These are phyloP conservation scores for Tetrahymena borealis DNA, from an alignment of 73 alveolate species.

Conservation along the genomic window DNA sequence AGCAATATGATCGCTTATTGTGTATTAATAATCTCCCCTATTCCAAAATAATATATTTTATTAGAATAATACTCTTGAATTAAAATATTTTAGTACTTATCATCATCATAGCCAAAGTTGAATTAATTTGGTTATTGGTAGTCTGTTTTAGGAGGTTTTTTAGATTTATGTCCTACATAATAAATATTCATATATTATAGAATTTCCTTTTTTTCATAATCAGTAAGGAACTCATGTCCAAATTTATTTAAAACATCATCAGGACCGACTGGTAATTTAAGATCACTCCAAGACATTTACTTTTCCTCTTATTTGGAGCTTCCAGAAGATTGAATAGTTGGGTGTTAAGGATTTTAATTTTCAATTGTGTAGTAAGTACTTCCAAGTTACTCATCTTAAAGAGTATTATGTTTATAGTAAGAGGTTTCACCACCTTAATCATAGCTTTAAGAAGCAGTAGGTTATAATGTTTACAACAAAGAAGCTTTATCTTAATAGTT, in stretches of 20 bases:
- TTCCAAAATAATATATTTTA: neutral
- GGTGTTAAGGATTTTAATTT: neutral
- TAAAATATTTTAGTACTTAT: neutral
- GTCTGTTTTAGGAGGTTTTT: slow-evolving; percentile 3
- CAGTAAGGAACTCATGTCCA: slow-evolving; percentile 13
- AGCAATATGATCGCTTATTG: slow-evolving; percentile 42
- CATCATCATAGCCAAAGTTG: slow-evolving; percentile 38
- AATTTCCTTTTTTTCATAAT: slow-evolving; percentile 31
- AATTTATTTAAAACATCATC: slow-evolving; percentile 1
- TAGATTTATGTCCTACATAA: slow-evolving; percentile 29
- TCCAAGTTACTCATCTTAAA: neutral
- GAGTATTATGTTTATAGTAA: neutral
- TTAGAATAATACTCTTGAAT: no score
- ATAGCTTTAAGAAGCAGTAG: neutral
- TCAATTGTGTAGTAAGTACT: neutral
- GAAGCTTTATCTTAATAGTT: neutral
- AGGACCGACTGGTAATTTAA: slow-evolving; percentile 26
- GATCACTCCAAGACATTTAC: neutral
- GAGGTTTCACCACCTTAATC: neutral
- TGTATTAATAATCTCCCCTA: slow-evolving; percentile 36
- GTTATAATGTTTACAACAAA: neutral
- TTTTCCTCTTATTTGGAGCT: neutral
- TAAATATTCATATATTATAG: slow-evolving; percentile 23
- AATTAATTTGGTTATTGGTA: neutral
- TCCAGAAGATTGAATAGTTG: neutral